A percentile compares a stretch with the other conserved stretches of the same genome.
phyloP scores from a whole-genome alignment of 2,329 filamentous ascomycete species.

The Didymella sp. region DNA sequence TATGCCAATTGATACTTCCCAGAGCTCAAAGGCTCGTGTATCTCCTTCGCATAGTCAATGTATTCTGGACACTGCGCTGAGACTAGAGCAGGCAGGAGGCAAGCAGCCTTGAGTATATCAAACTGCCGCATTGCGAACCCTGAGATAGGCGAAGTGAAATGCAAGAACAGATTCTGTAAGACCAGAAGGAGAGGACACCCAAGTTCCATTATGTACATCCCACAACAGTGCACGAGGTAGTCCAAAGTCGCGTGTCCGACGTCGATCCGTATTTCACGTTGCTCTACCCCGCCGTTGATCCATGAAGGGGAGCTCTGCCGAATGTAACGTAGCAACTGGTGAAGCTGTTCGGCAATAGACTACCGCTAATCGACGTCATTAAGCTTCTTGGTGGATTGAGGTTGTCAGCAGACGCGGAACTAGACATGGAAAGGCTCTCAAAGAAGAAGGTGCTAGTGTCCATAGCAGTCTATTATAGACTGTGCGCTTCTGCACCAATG shows the following conservation, averaged over 20 bases:
- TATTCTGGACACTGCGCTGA: conserved; percentile 55
- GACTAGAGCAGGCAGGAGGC: conserved; percentile 33
- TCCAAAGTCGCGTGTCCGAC: conserved; percentile 11
- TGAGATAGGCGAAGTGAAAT: not conserved
- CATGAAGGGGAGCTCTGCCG: conserved; percentile 22
- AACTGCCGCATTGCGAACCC: conserved; percentile 34
- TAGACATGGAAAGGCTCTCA: not conserved
- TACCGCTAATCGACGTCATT: conserved; percentile 33
- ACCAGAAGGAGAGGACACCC: not conserved
- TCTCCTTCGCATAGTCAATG: conserved; percentile 49
- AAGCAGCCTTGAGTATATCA: conserved; percentile 23
- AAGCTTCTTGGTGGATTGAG: conserved; percentile 1
- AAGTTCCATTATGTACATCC: conserved; percentile 5
- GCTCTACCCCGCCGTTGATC: conserved; percentile 44
- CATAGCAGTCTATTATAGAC: conserved; percentile 3
- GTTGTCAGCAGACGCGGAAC: conserved; percentile 6
- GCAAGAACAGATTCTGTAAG: not conserved
- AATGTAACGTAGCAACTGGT: conserved; percentile 34
- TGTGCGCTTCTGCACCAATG: not conserved
- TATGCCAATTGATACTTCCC: conserved; percentile 56
- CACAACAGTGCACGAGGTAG: conserved; percentile 4
- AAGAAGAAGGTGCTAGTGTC: conserved; percentile 1
- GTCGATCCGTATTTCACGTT: conserved; percentile 30
- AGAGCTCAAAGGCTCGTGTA: conserved; percentile 54
- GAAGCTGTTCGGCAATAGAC: conserved; percentile 28